Evolutionary conservation across 2,329 filamentous ascomycete species (phyloP).

Genomic region (Colletotrichum tamarilloi): DNA sequence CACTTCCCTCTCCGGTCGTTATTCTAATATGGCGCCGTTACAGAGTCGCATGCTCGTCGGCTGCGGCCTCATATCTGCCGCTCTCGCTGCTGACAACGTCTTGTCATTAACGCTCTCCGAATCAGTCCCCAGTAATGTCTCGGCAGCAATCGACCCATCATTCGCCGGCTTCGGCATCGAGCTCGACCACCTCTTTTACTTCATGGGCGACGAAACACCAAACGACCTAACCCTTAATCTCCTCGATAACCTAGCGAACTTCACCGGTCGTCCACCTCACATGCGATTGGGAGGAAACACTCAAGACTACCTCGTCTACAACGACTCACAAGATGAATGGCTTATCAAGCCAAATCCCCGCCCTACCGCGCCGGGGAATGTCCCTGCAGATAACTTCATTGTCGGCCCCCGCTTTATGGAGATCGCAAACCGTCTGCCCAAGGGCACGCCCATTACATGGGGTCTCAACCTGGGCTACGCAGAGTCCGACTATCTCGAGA

Average conservation of each 20-base stretch:
- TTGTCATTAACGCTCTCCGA: constrained; percentile 23
- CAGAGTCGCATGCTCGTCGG: constrained; percentile 26
- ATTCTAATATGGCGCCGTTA: constrained; percentile 24
- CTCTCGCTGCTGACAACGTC: constrained; percentile 9
- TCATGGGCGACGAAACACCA: constrained; percentile 32
- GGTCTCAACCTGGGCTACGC: constrained; percentile 28
- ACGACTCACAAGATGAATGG: constrained; percentile 32
- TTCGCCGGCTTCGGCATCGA: constrained; percentile 33
- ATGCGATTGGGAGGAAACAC: constrained; percentile 30
- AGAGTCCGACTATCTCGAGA: constrained; percentile 28
- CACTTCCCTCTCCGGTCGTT: neutral
- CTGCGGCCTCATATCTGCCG: constrained; percentile 24
- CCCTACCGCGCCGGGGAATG: constrained; percentile 9
- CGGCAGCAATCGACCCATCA: constrained; percentile 24
- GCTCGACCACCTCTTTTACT: constrained; percentile 31
- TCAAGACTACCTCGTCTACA: constrained; percentile 30
- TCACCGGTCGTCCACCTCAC: constrained; percentile 26
- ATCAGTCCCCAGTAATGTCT: constrained; percentile 20
- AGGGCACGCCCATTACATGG: constrained; percentile 29
- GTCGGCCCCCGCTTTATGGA: constrained; percentile 32
- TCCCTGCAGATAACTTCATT: constrained; percentile 30
- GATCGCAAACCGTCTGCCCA: constrained; percentile 29
- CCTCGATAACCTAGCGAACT: constrained; percentile 23
- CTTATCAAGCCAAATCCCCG: constrained; percentile 25
- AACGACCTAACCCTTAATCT: constrained; percentile 28